Percentiles rank a stretch among this genome's conserved stretches.
Conservation (phyloP, 1,139 yeast genomes). For the Suhomyces anneliseae region DNA sequence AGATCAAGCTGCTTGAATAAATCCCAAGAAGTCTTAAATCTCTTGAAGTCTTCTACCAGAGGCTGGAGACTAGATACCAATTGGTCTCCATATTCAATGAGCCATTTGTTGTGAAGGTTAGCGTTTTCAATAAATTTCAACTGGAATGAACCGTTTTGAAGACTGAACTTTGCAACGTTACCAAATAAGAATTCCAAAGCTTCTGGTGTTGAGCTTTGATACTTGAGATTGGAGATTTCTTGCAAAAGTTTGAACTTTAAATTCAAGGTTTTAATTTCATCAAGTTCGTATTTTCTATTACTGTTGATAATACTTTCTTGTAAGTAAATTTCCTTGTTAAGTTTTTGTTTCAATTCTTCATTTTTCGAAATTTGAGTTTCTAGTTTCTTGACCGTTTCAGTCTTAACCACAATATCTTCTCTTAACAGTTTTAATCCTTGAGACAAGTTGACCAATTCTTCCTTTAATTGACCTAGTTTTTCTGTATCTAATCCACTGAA, state of each 20-base stretch:
- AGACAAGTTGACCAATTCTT: constrained; percentile 18
- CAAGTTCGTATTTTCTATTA: constrained; percentile 24
- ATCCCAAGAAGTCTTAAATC: constrained; percentile 23
- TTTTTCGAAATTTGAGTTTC: constrained; percentile 14
- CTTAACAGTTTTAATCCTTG: constrained; percentile 14
- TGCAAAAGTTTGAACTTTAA: constrained; percentile 27
- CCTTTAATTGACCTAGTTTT: constrained; percentile 11
- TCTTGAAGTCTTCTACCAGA: constrained; percentile 15
- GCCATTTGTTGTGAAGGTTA: constrained; percentile 5
- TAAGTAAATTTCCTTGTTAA: constrained; percentile 17
- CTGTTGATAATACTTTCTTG: constrained; percentile 20
- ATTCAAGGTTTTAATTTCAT: constrained; percentile 26
- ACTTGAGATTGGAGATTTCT: constrained; percentile 21
- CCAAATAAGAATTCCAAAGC: neutral
- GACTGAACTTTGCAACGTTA: too few relatives aligned
- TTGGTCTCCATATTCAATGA: constrained; percentile 4
- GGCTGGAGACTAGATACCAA: neutral
- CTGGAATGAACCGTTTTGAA: neutral
- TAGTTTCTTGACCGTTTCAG: constrained; percentile 14
- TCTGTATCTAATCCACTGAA: constrained; percentile 16
- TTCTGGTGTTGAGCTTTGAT: constrained; percentile 7
- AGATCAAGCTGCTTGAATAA: constrained; percentile 24
- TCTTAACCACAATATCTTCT: constrained; percentile 12
- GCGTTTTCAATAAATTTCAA: neutral
- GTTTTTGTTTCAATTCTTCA: constrained; percentile 3